A percentile compares a stretch with the other conserved stretches of the same genome.
phyloP scores from a whole-genome alignment of 305 asterid species.

The Fraxinus floribunda region DNA sequence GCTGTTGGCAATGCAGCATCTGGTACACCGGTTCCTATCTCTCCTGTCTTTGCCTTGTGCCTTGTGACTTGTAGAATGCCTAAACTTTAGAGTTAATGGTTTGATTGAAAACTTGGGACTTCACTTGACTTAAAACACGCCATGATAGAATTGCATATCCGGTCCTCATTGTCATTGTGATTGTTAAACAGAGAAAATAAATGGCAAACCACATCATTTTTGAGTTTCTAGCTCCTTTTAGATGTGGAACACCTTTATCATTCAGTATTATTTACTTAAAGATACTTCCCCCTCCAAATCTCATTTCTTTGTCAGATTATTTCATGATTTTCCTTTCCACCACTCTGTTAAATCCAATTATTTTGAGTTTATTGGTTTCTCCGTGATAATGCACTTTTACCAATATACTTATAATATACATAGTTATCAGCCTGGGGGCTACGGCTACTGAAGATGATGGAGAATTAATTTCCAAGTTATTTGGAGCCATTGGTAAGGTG shows the following conservation, averaged over 20 bases:
- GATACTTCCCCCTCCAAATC: neutral
- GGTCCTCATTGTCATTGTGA: neutral
- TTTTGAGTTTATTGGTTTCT: neutral
- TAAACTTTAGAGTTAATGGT: neutral
- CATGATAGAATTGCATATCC: neutral
- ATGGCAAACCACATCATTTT: neutral
- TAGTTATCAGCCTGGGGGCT: constrained; percentile 73
- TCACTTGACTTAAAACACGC: neutral
- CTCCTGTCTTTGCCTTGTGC: neutral
- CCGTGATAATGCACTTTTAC: neutral
- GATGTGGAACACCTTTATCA: neutral
- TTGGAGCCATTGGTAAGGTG: constrained; percentile 92
- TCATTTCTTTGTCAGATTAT: neutral
- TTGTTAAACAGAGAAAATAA: neutral
- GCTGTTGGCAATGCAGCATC: constrained; percentile 91
- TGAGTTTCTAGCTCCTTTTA: neutral
- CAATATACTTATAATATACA: constrained; percentile 19
- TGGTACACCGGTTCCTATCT: constrained; percentile 41
- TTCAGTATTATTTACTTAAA: neutral
- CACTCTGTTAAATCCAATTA: neutral
- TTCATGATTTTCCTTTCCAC: neutral
- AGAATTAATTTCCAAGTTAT: constrained; percentile 56
- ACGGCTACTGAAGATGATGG: constrained; percentile 75
- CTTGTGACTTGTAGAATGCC: neutral
- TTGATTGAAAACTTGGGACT: neutral